Evolutionary conservation across 2,329 filamentous ascomycete species (phyloP), one percentile per base, ranked within the genome.

Genomic region (Intubia oerlemansii): DNA sequence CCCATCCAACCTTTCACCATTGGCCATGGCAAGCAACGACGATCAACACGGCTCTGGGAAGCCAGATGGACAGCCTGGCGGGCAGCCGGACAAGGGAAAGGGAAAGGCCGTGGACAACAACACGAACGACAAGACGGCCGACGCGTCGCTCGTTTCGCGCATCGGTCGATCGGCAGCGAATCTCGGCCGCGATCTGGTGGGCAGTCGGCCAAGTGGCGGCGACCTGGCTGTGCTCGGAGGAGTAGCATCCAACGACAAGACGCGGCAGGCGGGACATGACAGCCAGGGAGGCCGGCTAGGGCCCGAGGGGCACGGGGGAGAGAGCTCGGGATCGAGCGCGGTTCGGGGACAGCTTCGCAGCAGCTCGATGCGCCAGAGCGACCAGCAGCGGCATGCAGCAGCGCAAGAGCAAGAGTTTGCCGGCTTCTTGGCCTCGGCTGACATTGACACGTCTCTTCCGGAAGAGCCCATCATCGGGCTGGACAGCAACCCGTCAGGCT

Each of bases 361-460:
- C 25, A 20, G 15, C 13, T 12, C 13, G 15, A 13, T 15, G 3
- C 25, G 10, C 16, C 14, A 28, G 25, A 30, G 39, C 9, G 40
- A 44, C 10, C 30, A 37, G 2, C 41, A 44, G 16, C 38, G 41
- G 26, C 44, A 49, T 24, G 34, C 40, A 10, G 40, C 38, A 5
- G 36, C 28, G 10, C 43, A 49, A 24, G 51, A 54, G 33, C 40
- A 42, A 4, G 42, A 41, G 1, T 56, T 55, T 31, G 42, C 49
- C 3, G 38, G 37, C 2, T 56, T 55, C 30, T 35, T 54, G 20
- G 44, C 49, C 32, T 37, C 28, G 16, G 29, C 30, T 5, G 20
- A 24, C 23, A 25, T 34, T 8, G 31, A 33, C 28, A 20, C 25
- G 15, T 30, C 32, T 14, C 14, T 35, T 12, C 29, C 32, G 3